These are phyloP conservation scores for Pseudozyma sp. DNA, from an alignment of 1,284 basidiomycete species.

Conservation along the genomic window DNA sequence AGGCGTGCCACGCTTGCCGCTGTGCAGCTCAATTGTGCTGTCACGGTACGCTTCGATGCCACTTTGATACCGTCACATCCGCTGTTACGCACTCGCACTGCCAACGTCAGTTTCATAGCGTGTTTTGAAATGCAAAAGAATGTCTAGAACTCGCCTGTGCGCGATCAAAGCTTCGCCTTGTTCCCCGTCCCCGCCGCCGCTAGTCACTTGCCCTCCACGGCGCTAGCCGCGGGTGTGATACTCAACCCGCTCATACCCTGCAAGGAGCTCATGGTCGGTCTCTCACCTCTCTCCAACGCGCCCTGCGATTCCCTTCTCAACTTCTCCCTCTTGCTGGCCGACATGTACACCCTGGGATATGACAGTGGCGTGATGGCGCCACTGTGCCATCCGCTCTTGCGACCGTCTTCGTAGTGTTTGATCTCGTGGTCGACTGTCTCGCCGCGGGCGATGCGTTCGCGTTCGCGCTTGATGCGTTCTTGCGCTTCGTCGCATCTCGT, in stretches of 20 bases:
- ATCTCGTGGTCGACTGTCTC: conserved; percentile 49
- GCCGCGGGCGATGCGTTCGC: conserved; percentile 58
- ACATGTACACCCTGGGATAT: conserved; percentile 56
- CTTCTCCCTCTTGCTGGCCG: conserved; percentile 41
- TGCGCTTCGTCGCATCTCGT: conserved; percentile 64
- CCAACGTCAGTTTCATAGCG: not conserved
- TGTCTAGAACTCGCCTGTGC: not conserved
- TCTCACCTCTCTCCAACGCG: conserved; percentile 41
- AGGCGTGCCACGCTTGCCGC: not conserved
- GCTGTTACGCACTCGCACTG: not conserved
- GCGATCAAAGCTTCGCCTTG: conserved; percentile 7
- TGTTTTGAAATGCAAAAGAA: conserved; percentile 3
- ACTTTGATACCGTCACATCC: not conserved
- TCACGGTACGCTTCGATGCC: no score
- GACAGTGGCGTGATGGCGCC: conserved; percentile 50
- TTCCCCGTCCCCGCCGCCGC: not conserved
- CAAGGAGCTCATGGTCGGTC: conserved; percentile 22
- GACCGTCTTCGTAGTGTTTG: conserved; percentile 54
- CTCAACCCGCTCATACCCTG: conserved; percentile 35
- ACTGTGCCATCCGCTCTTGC: conserved; percentile 29
- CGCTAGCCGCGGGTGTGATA: conserved; percentile 30
- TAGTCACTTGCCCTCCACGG: conserved; percentile 43
- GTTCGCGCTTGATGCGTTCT: conserved; percentile 61
- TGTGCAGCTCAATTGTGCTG: not conserved
- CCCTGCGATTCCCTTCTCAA: conserved; percentile 47